Evolutionary conservation across 345 rosid species (phyloP), one percentile per base, ranked within the genome.

Genomic region (Noccaea caerulescens): DNA sequence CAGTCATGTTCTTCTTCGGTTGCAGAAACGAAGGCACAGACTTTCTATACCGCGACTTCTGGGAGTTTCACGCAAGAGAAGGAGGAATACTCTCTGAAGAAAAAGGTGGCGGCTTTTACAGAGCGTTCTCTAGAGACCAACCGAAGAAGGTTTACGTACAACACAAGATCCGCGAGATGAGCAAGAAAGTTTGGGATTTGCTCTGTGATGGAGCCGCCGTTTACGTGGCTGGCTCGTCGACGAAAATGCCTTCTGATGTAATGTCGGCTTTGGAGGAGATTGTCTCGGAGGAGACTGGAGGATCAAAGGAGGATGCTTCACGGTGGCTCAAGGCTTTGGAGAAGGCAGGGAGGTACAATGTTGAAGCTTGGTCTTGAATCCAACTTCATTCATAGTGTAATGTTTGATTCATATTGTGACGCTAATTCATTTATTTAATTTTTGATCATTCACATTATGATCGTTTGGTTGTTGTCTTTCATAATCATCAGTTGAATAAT

Each of bases 51-150:
- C 79, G 46, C 59, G 95, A 91, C 38, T 84, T 91, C 42, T 94
- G 97, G 99, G 72, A 79, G 68, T 80, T 71, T n/a, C 95, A 88
- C 30, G 63, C 88, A 10, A 65, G 63, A 76, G 65, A 49, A 11
- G 95, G 68, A 77, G 81, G 92, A 8, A 68, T 89, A 39, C 90
- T 91, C 58, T 89, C 93, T 0, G 88, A 91, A 80, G 83, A 71
- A 25, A 84, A 82, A 42, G 90, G 94, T 4, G 97, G 99, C 2
- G 95, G 99, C 25, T 86, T 94, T 75, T 87, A 82, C 32, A 80
- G 82, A 16, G 95, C 97, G 33, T 91, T 94, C 76, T 94, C 99
- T 38, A 89, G 99, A 76, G 93, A 94, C 76, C 97, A 94, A 53
- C 86, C 89, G 8, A 87, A 85, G 70, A 91, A 94, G 81, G 80